phyloP scores from a whole-genome alignment of 257 asterid genomes.

The Solanum bulbocastanum region DNA sequence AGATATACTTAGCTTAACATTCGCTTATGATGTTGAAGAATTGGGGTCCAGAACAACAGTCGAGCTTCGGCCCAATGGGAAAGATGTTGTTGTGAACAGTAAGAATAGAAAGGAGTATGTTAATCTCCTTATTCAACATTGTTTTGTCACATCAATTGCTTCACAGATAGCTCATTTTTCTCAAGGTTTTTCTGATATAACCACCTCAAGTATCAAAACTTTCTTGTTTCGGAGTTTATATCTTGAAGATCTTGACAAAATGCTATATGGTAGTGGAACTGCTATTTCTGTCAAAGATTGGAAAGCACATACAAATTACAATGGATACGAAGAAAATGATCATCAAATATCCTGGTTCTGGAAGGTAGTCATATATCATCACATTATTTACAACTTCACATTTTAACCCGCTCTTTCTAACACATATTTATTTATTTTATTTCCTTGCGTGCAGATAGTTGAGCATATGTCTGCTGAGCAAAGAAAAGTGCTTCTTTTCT shows the following conservation, averaged over 20 bases:
- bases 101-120: slow-evolving; percentile 32
- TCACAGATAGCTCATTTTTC: no score
- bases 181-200: no score
- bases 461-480: no score
- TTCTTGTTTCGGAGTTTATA: slow-evolving; percentile 57
- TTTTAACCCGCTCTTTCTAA: not conserved
- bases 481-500: no score
- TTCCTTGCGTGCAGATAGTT: no score
- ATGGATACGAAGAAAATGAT: not conserved
- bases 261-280: slow-evolving; percentile 26
- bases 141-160: no score
- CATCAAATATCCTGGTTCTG: slow-evolving; percentile 59
- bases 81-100: slow-evolving; percentile 49
- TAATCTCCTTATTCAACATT: no score
- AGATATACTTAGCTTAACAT: slow-evolving; percentile 36
- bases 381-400: not conserved
- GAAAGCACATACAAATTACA: not conserved
- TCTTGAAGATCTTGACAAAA: slow-evolving; percentile 61
- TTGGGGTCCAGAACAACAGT: slow-evolving; percentile 47
- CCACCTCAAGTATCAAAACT: slow-evolving; percentile 2
- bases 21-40: not conserved
- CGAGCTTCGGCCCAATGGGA: slow-evolving; percentile 63
- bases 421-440: not conserved
- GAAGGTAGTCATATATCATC: slow-evolving; percentile 38
- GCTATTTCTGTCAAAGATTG: not conserved